Evolutionary conservation across 345 rosid genomes (phyloP).

Genomic region (Reutealis trisperma): DNA sequence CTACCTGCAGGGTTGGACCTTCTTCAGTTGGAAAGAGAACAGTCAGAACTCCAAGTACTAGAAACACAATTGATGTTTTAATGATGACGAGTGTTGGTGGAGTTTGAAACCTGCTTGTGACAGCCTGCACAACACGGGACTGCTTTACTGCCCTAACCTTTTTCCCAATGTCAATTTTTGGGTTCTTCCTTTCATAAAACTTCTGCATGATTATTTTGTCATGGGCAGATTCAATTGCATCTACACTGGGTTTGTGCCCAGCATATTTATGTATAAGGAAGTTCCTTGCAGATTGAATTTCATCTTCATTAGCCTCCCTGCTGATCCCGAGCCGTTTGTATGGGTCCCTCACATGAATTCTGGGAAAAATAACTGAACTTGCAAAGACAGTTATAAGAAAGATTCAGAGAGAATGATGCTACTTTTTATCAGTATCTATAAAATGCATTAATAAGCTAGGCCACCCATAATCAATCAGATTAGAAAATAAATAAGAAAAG

Average conservation of each 20-base stretch:
- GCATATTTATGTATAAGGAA: constrained; percentile 76
- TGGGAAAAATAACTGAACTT: constrained; percentile 70
- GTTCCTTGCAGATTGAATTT: constrained; percentile 89
- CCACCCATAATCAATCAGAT: not conserved
- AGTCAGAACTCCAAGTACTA: constrained; percentile 73
- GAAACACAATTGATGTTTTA: constrained; percentile 64
- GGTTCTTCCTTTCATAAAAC: constrained; percentile 82
- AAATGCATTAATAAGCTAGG: not conserved
- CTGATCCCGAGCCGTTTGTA: constrained; percentile 93
- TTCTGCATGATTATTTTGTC: constrained; percentile 93
- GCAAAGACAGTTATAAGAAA: constrained; percentile 22
- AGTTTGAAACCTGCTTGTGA: constrained; percentile 68
- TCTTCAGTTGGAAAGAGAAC: constrained; percentile 94
- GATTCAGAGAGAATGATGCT: not conserved
- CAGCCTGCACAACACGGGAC: constrained; percentile 65
- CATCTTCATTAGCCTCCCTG: constrained; percentile 90
- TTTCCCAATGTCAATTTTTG: constrained; percentile 71
- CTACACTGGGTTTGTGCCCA: constrained; percentile 87
- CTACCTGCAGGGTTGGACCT: constrained; percentile 93
- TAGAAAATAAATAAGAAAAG: not conserved
- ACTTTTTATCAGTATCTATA: not conserved
- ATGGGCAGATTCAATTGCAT: constrained; percentile 90
- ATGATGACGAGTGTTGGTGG: constrained; percentile 60
- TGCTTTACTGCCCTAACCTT: constrained; percentile 74
- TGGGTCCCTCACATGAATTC: constrained; percentile 78